Base-by-base conservation (phyloP, 2,329 filamentous ascomycete genomes). In the Aspergillus felis region DNA sequence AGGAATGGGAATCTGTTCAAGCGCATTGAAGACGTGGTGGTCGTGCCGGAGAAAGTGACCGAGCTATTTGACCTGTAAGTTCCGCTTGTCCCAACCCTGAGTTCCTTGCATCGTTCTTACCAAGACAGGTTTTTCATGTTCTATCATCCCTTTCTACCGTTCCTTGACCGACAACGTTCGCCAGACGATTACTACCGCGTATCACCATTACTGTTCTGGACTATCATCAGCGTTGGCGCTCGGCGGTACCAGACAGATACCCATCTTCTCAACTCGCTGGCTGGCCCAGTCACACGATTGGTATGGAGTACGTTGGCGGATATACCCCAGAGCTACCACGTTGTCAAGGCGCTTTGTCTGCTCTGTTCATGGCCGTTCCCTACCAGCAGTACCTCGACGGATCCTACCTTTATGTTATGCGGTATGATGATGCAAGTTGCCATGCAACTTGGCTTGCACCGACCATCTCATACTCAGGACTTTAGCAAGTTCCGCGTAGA, bases 121-220 rank as follows among this genome's bases (percentile, higher is more conserved):
- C 68, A 76, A 41, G 74, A 74, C 61, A 84, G 85, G 56, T 89
- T 85, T 72, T 89, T 87, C 72, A 79, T 79, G 9, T 79, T 80
- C 55, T 87, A 87, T 68, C 85, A 89, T 65, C 82, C 82, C 0
- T 88, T 86, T 61, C 74, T 88, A 27, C 85, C 85, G 1, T 82
- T 89, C 61, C 78, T 89, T 44, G 84, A 87, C 58, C 78, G 77
- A 38, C 70, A 79, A 6, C 75, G 78, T 57, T 72, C 77, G 8
- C 80, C 84, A 3, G 82, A 87, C 27, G 79, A 83, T 51, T 87
- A 84, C 68, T 82, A 82, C 61, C 77, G 78, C 14, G 74, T 81
- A 35, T 85, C 83, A 47, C 83, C 82, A n/a, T 73, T 89, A 5
- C 77, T 88, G n/a, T 87, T 87, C 70, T 89, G 86, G 86, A 84